Evolutionary conservation across 305 asterid species (phyloP), one percentile per base, ranked within the genome.

Genomic region (Rubia balearica): DNA sequence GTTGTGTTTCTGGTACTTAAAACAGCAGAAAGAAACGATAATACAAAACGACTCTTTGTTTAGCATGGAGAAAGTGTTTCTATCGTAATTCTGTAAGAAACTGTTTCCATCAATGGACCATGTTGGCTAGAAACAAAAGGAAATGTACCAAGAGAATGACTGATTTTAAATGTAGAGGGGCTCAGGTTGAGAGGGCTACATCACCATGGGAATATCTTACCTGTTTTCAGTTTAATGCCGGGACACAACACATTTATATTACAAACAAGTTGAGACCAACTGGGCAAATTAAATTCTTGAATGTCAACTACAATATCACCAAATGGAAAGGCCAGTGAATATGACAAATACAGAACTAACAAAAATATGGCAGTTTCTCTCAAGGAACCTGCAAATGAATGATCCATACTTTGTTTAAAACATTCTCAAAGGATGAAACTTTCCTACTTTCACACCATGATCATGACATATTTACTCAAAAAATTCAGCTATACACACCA

Each of bases 351-450:
- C 51, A 61, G 61, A 43, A 27, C 40, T 45, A 72, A 46, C 55
- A 33, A 30, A 60, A 61, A n/a, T 6, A 33, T 27, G 14, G 49
- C 53, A 72, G 33, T 14, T 19, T 48, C 70, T 17, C 27, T 48
- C 42, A 16, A 17, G n/a, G n/a, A 6, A n/a, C 75, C 69, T 21
- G 30, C 16, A 30, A 22, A 38, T 56, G 12, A 69, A 57, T 45
- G 36, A 46, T 61, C 45, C 51, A 61, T 33, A 60, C 38, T 38
- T 36, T 38, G 49, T 71, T 36, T 48, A 55, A 17, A 33, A 21
- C 56, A 53, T 64, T 71, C 49, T 53, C 61, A 24, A 60, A 60
- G 68, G 6, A 60, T 64, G 21, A 59, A 24, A 59, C n/a, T 30
- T 9, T 59, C 30, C 67, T 14, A 45, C 38, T 67, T 51, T 51